Conservation (phyloP, 2,329 filamentous ascomycete genomes). For the Diaporthe australafricana region DNA sequence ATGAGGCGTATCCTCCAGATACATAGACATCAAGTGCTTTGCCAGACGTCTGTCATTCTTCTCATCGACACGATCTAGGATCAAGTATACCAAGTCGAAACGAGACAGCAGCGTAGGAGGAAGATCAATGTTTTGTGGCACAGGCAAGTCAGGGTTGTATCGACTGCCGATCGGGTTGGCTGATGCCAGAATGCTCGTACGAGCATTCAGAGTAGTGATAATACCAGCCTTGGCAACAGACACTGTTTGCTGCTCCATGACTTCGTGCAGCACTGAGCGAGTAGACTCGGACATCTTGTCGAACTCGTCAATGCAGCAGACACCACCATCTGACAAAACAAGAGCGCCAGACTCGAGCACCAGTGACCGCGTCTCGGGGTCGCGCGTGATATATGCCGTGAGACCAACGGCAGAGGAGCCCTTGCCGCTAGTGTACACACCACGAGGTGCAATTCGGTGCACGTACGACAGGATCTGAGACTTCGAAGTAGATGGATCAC, state of each 20-base stretch:
- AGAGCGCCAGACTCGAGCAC: conserved; percentile 84
- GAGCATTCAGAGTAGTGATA: conserved; percentile 94
- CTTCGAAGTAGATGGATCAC: conserved; percentile 96
- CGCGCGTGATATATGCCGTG: conserved; percentile 83
- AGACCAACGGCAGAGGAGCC: conserved; percentile 85
- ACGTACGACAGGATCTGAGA: conserved; percentile 95
- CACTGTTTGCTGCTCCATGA: conserved; percentile 90
- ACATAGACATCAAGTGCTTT: conserved; percentile 94
- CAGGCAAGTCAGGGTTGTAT: conserved; percentile 95
- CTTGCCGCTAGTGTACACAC: conserved; percentile 84
- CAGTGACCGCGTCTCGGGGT: conserved; percentile 83
- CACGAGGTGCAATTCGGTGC: conserved; percentile 95
- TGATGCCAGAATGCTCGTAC: conserved; percentile 94
- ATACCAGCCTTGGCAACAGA: conserved; percentile 93
- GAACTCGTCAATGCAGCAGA: conserved; percentile 88
- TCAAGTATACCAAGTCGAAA: conserved; percentile 97
- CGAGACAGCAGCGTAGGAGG: conserved; percentile 94
- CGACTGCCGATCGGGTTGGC: conserved; percentile 98
- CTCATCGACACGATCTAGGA: conserved; percentile 94
- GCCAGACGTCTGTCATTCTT: conserved; percentile 88
- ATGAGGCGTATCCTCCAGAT: conserved; percentile 93
- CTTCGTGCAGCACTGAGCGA: conserved; percentile 85
- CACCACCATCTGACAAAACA: conserved; percentile 83
- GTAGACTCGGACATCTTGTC: conserved; percentile 88
- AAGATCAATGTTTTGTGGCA: conserved; percentile 97